phyloP scores from a whole-genome alignment of 169 alveolate species.

The Perkinsus olseni region DNA sequence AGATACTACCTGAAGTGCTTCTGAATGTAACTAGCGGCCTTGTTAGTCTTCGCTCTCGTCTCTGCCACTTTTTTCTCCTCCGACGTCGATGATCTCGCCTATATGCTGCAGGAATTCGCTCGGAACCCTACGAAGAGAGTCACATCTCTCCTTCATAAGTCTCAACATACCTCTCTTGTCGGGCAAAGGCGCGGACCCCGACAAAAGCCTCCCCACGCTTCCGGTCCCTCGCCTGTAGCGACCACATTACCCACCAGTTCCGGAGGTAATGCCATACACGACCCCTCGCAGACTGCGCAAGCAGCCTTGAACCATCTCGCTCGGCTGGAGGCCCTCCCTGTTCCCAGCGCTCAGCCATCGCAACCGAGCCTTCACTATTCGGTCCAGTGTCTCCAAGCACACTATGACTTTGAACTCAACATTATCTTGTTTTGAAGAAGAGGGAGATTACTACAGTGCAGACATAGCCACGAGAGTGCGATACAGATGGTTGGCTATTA shows the following conservation, averaged over 20 bases:
- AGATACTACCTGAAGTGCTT: background rate
- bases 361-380: background rate
- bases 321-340: background rate
- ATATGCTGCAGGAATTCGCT: background rate
- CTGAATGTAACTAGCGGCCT: background rate
- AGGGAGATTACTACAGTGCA: conserved; percentile 1
- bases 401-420: background rate
- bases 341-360: background rate
- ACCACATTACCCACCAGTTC: background rate
- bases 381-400: background rate
- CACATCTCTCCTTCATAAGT: background rate
- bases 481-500: background rate
- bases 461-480: background rate
- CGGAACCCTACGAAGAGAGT: background rate
- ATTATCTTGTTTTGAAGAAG: background rate
- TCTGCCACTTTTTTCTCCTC: background rate
- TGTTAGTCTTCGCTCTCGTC: background rate
- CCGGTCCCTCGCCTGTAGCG: background rate
- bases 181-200: background rate
- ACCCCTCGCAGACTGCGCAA: background rate
- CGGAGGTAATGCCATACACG: background rate
- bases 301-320: background rate
- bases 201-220: background rate
- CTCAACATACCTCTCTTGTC: background rate
- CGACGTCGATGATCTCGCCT: background rate